Evolutionary conservation across 73 alveolate species (phyloP).

Genomic region (Tetrahymena malaccensis): DNA sequence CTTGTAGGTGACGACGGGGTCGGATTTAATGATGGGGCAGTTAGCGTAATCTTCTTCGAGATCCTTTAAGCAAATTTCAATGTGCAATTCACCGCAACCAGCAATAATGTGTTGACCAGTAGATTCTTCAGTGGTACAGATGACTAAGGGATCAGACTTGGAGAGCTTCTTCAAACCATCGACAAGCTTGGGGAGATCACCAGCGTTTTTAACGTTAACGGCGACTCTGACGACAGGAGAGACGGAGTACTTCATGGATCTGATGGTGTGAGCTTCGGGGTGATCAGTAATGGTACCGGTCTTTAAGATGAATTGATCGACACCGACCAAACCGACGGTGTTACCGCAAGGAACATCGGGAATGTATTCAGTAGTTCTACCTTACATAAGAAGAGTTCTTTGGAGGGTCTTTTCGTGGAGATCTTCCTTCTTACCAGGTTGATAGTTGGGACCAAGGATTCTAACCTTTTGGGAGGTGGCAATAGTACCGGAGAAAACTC

Average conservation of each 20-base stretch:
- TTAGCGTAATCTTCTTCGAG: conserved; percentile 93
- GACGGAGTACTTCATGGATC: conserved; percentile 97
- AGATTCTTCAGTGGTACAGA: conserved; percentile 83
- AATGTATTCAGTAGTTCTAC: conserved; percentile 85
- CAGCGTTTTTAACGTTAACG: conserved; percentile 94
- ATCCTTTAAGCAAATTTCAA: conserved; percentile 95
- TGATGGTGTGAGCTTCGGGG: conserved; percentile 89
- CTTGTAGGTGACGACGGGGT: conserved; percentile 97
- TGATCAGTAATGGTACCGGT: conserved; percentile 96
- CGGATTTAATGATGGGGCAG: conserved; percentile 88
- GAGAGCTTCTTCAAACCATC: conserved; percentile 96
- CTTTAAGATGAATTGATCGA: conserved; percentile 88
- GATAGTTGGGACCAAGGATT: conserved; percentile 98
- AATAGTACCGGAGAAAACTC: conserved; percentile 98
- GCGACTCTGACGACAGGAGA: conserved; percentile 99
- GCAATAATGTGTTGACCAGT: conserved; percentile 95
- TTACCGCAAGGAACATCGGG: conserved; percentile 98
- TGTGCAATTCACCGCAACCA: conserved; percentile 98
- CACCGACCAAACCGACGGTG: conserved; percentile 95
- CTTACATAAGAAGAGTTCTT: conserved; percentile 93
- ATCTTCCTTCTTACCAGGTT: conserved; percentile 96
- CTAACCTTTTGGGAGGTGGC: conserved; percentile 97
- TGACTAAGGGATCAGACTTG: conserved; percentile 94
- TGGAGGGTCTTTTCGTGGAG: conserved; percentile 85
- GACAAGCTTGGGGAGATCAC: conserved; percentile 96